Percentiles rank a stretch among this genome's conserved stretches.
Conservation (phyloP, 805 yeast species). For the Wickerhamiella alocasiicola region DNA sequence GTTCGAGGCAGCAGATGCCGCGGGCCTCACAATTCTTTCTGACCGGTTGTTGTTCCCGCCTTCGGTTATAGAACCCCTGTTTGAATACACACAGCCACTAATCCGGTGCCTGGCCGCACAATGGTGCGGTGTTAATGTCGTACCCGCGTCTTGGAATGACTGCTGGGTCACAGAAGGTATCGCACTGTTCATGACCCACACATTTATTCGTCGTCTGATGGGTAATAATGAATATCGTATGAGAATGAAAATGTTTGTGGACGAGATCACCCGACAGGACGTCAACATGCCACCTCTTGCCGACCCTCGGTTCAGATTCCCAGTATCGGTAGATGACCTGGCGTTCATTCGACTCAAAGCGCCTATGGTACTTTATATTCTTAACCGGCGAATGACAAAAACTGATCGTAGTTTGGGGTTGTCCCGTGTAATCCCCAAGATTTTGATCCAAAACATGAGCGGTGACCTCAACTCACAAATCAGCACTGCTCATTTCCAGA, state of each 20-base stretch:
- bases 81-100: conserved; percentile 52
- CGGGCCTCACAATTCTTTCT: conserved; percentile 55
- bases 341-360: conserved; percentile 66
- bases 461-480: conserved; percentile 73
- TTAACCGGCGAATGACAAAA: conserved; percentile 89
- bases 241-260: conserved; percentile 51
- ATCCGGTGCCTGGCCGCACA: conserved; percentile 68
- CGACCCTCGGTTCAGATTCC: conserved; percentile 49
- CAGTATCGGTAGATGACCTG: conserved; percentile 50
- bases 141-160: conserved; percentile 67
- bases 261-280: conserved; percentile 59
- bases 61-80: conserved; percentile 64
- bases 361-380: conserved; percentile 69
- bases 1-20: conserved; percentile 43
- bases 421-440: conserved; percentile 79
- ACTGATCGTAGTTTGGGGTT: conserved; percentile 90
- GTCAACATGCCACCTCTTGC: conserved; percentile 75
- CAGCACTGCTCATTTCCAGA: conserved; percentile 75
- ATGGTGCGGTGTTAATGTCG: conserved; percentile 87
- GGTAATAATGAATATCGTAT: conserved; percentile 76
- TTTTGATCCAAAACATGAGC: conserved; percentile 88
- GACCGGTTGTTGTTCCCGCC: conserved; percentile 60
- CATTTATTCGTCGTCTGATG: conserved; percentile 55
- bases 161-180: conserved; percentile 85
- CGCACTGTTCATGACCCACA: conserved; percentile 67